phyloP scores from a whole-genome alignment of 176 grass and related monocot genomes.

The Eleusine indica region DNA sequence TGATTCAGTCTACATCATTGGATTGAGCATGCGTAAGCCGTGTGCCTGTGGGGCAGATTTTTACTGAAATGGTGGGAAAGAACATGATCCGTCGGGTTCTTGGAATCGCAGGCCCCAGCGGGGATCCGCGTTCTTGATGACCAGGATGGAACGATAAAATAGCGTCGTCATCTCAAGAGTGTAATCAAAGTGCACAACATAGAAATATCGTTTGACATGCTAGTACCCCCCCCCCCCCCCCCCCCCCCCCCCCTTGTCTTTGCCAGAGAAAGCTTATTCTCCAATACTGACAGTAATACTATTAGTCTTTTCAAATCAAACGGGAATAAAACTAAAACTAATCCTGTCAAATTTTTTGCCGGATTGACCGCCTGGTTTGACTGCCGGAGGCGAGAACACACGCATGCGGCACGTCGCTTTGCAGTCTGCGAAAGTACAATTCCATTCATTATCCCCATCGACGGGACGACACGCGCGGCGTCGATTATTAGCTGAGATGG shows the following conservation, averaged over 20 bases:
- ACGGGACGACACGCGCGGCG: neutral
- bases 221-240: too few species aligned
- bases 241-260: too few species aligned
- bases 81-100: slow-evolving; percentile 47
- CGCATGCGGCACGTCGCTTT: slow-evolving; percentile 1
- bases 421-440: slow-evolving; percentile 14
- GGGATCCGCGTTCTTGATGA: slow-evolving; percentile 30
- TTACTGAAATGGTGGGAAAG: slow-evolving; percentile 50
- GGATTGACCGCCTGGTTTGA: slow-evolving; percentile 16
- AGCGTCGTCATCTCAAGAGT: slow-evolving; percentile 50
- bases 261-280: too few species aligned
- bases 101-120: slow-evolving; percentile 5
- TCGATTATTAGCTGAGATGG: neutral
- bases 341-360: neutral
- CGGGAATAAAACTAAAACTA: neutral
- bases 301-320: too few species aligned
- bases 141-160: slow-evolving; percentile 27
- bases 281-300: too few species aligned
- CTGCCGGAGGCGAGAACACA: slow-evolving; percentile 10
- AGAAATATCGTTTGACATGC: neutral
- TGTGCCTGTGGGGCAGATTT: neutral
- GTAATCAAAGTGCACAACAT: slow-evolving; percentile 13
- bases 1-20: neutral
- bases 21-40: slow-evolving; percentile 30
- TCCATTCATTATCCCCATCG: neutral